Base-by-base conservation (phyloP, 2,329 filamentous ascomycete species). In the Trichoderma sp. region DNA sequence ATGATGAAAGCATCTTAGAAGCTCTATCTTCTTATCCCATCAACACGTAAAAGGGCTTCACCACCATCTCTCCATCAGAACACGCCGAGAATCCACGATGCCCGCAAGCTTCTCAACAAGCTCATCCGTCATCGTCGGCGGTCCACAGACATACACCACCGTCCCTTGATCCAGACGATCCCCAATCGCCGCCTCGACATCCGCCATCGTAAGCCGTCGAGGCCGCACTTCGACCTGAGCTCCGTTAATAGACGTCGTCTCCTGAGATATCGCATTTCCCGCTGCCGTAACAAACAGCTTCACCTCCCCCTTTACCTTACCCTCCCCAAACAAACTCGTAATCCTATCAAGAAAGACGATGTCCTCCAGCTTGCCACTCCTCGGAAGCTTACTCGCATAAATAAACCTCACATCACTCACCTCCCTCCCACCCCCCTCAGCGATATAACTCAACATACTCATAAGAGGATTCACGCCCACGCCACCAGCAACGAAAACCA, bases 391-490 rank as follows among this genome's bases (percentile, higher is more conserved):
- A 28, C 82, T 88, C 3, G 88, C 87, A 78, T 95, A 95, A 36
- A 95, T 75, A 71, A 94, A 84, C 55, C 85, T 82, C 17, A 93
- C 85, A 15, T 87, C 80, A 11, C 80, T 6, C 5, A 20, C 36
- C 4, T 20, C 47, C 1, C 15, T 12, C 71, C 69, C 13, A 20
- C 36, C 26, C 3, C 72, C 62, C 3, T 82, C 81, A 28, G 84
- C 84, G 7, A 94, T 82, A 73, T 87, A 86, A 17, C 88, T 85
- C 63, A 94, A 82, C 79, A 95, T 95, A 69, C 92, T 93, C 70
- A 94, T 87, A 6, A 95, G 82, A 0, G 93, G 93, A 76, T 97
- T 97, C 71, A 97, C 91, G 0, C 94, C 93, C 26, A 97, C 90
- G 1, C 93, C 94, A 1, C 93, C 93, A 0, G 93, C 93, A 15